Evolutionary conservation across 805 yeast species (phyloP), one percentile per base, ranked within the genome.

Genomic region (Candida loeiensis): DNA sequence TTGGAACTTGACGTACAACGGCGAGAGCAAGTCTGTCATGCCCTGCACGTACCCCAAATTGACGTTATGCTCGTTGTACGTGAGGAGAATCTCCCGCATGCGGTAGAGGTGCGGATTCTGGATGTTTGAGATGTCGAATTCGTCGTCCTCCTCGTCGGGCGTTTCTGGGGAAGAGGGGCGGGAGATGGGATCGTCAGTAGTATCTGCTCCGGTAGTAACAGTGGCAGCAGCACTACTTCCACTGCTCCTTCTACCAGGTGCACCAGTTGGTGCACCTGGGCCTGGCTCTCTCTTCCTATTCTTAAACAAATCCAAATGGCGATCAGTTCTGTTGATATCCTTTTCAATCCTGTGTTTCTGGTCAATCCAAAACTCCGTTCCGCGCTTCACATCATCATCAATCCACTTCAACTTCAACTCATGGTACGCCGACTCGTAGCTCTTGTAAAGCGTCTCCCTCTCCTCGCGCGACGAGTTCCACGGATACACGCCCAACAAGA

Each of bases 31-130:
- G 60, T 93, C 99, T 7, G 93, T 80, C 99, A 93, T 93, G 2
- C 99, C 99, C 64, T 93, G 99, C 14, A 93, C 96, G 55, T 93
- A 93, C 1, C 99, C 99, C 49, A 93, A 63, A 49, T 88, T 83
- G 34, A 68, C 71, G 59, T 93, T 90, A 58, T 81, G 74, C 59
- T 85, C 89, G 58, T 93, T 91, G 54, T 84, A 91, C 0, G 97
- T 86, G 41, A 89, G 71, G 28, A 93, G 69, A 45, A 93, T 84
- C 50, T 85, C 89, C 49, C 87, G 75, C 65, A 93, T 63, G 37
- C 66, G 74, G 45, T 77, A 71, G 43, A 93, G 66, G 59, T 93
- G 89, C 8, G 86, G 82, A 57, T 93, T 93, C 31, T 61, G 70
- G 36, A 95, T 80, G 19, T 78, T 76, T 37, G 81, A 73, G 37